Evolutionary conservation across 192 early-diverging fungal genomes (phyloP).

Genomic region (Coemansia sp.): DNA sequence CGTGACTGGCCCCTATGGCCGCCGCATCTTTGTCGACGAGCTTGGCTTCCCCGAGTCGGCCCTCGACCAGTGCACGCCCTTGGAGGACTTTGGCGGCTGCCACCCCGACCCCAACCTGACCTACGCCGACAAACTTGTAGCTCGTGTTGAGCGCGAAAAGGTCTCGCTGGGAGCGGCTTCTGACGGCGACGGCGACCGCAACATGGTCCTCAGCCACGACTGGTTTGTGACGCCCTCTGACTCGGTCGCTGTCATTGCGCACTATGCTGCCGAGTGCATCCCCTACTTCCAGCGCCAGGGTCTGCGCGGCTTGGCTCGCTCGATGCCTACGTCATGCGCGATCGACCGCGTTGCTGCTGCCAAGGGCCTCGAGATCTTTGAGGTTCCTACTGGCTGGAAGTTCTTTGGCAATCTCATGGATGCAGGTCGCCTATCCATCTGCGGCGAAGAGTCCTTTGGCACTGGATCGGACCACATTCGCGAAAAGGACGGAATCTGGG

Average conservation of each 20-base stretch:
- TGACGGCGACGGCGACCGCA: slow-evolving; percentile 97
- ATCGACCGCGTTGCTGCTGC: slow-evolving; percentile 86
- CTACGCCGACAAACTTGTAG: slow-evolving; percentile 92
- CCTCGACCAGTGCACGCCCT: slow-evolving; percentile 79
- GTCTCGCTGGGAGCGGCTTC: slow-evolving; percentile 93
- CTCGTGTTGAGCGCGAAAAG: slow-evolving; percentile 75
- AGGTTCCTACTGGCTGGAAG: slow-evolving; percentile 93
- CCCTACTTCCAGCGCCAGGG: slow-evolving; percentile 89
- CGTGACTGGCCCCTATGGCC: slow-evolving; percentile 93
- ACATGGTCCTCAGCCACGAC: slow-evolving; percentile 96
- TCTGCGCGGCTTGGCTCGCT: slow-evolving; percentile 83
- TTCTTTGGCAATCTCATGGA: slow-evolving; percentile 99
- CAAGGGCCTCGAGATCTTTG: slow-evolving; percentile 75
- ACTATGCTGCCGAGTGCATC: slow-evolving; percentile 77
- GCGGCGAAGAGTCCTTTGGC: slow-evolving; percentile 98
- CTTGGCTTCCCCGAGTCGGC: slow-evolving; percentile 77
- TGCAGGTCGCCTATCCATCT: slow-evolving; percentile 87
- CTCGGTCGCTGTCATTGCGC: slow-evolving; percentile 95
- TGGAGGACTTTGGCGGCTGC: slow-evolving; percentile 89
- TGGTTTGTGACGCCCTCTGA: slow-evolving; percentile 97
- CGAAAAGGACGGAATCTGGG: slow-evolving; percentile 99
- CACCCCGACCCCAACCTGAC: slow-evolving; percentile 99
- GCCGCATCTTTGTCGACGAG: slow-evolving; percentile 82
- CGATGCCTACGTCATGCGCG: slow-evolving; percentile 94
- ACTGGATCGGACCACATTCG: slow-evolving; percentile 98